These are phyloP conservation scores for Solanum bulbocastanum DNA, from an alignment of 257 asterid species.

Conservation along the genomic window DNA sequence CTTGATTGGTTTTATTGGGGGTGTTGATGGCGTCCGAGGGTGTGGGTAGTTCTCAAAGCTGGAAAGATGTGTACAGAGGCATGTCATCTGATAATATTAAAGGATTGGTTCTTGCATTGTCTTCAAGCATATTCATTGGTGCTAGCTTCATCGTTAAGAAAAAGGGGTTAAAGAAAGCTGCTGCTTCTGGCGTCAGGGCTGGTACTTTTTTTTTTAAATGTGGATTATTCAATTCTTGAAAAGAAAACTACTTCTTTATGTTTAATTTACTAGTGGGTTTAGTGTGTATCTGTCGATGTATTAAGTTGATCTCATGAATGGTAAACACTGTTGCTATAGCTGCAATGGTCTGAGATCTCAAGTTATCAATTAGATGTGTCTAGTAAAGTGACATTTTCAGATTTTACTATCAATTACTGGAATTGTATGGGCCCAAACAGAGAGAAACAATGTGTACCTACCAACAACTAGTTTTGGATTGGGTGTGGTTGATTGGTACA, in stretches of 20 bases:
- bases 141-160: constrained; percentile 93
- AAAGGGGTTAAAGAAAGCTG: constrained; percentile 81
- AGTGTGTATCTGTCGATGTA: background rate
- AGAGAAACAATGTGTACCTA: background rate
- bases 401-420: background rate
- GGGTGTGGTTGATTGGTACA: background rate
- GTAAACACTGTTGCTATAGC: background rate
- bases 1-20: background rate
- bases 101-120: constrained; percentile 70
- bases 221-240: background rate
- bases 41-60: constrained; percentile 20
- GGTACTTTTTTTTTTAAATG: constrained; percentile 21
- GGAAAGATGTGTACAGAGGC: constrained; percentile 47
- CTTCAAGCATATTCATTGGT: constrained; percentile 77
- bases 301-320: background rate
- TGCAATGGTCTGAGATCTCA: background rate
- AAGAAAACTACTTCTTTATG: background rate
- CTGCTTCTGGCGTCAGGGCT: constrained; percentile 75
- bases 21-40: constrained; percentile 27
- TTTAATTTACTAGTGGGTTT: background rate
- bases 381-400: background rate
- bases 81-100: constrained; percentile 75
- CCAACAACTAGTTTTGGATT: background rate
- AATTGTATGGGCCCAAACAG: background rate
- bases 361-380: background rate